Base-by-base conservation (phyloP, 495 filamentous ascomycete species). In the Penicillium macrosclerotiorum region DNA sequence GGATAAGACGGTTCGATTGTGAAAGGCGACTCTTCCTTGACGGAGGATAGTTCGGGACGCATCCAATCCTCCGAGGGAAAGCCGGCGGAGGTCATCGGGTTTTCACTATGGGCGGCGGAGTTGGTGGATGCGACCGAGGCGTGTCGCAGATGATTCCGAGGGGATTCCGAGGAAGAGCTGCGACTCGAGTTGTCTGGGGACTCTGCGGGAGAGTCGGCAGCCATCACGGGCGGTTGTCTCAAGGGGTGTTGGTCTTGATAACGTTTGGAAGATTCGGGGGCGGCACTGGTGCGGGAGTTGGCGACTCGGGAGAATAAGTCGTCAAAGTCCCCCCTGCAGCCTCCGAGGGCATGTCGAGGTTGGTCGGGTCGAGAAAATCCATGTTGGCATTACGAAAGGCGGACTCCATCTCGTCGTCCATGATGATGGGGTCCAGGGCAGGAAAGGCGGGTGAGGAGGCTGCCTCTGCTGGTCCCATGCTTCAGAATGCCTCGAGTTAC, bases 351-450 rank as follows among this genome's bases (percentile, higher is more conserved):
- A 67, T 62, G 18, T 71, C 63, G 18, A 69, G 54, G 30, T 62
- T 55, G 19, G 63, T 54, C 14, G 65, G 57, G 42, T 73, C 67
- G 17, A 75, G 38, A 33, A 73, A 75, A 30, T 73, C 68, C 60
- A 75, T 66, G 38, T 72, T 65, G 41, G 65, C 54, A 36, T 69
- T 60, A 34, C 58, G 60, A 38, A 71, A 75, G 30, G 63, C 52
- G 37, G 65, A 62, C 41, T 71, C 67, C 68, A 75, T 72, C 18
- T 75, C 69, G 55, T 69, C 69, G 55, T 73, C 69, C 48, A 75
- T 60, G 35, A 73, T 68, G 35, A 73, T 65, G 24, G 72, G 72
- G 37, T 75, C 72, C 47, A 75, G 47, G 30, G 63, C 33, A 54
- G 69, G 55, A 41, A 72, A 71, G 27, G 59, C 56, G 49, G 72